Percentiles rank a stretch among this genome's conserved stretches.
Conservation (phyloP, 1,284 basidiomycete genomes). For the Pulveroboletus ridleyi region DNA sequence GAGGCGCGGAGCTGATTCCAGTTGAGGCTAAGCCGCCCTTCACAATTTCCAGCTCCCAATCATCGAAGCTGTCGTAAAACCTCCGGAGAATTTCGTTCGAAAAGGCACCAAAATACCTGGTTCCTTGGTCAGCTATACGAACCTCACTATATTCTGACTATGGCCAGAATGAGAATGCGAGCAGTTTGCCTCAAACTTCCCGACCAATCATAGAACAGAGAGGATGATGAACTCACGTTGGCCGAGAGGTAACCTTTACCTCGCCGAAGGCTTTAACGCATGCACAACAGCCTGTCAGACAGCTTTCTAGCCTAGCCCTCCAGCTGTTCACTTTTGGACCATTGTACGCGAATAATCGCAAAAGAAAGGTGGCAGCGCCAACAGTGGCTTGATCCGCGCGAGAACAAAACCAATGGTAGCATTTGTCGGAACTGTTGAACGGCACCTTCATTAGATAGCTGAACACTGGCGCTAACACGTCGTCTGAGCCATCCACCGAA, state of each 20-base stretch:
- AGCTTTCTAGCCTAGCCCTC: slow-evolving; percentile 60
- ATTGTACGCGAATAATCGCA: slow-evolving; percentile 82
- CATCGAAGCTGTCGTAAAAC: slow-evolving; percentile 73
- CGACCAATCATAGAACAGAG: slow-evolving; percentile 6
- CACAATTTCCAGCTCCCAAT: slow-evolving; percentile 67
- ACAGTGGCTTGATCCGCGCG: slow-evolving; percentile 56
- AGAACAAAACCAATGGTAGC: slow-evolving; percentile 77
- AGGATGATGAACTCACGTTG: slow-evolving; percentile 60
- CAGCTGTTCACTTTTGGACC: slow-evolving; percentile 65
- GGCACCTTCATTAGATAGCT: slow-evolving; percentile 58
- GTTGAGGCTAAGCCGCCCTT: slow-evolving; percentile 49
- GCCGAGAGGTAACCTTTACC: slow-evolving; percentile 64
- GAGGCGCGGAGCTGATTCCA: slow-evolving; percentile 35
- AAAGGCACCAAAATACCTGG: slow-evolving; percentile 75
- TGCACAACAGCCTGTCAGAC: slow-evolving; percentile 65
- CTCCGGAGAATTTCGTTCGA: slow-evolving; percentile 49
- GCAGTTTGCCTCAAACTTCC: slow-evolving; percentile 14
- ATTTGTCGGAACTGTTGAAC: slow-evolving; percentile 44
- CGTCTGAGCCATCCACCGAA: slow-evolving; percentile 52
- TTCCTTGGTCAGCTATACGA: slow-evolving; percentile 29
- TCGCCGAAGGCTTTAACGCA: slow-evolving; percentile 74
- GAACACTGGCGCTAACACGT: slow-evolving; percentile 59
- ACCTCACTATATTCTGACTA: slow-evolving; percentile 10
- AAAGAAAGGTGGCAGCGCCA: slow-evolving; percentile 77
- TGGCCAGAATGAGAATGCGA: slow-evolving; percentile 18